Conservation (phyloP, 2,329 filamentous ascomycete genomes). For the Ceratocystis diversiconidia region DNA sequence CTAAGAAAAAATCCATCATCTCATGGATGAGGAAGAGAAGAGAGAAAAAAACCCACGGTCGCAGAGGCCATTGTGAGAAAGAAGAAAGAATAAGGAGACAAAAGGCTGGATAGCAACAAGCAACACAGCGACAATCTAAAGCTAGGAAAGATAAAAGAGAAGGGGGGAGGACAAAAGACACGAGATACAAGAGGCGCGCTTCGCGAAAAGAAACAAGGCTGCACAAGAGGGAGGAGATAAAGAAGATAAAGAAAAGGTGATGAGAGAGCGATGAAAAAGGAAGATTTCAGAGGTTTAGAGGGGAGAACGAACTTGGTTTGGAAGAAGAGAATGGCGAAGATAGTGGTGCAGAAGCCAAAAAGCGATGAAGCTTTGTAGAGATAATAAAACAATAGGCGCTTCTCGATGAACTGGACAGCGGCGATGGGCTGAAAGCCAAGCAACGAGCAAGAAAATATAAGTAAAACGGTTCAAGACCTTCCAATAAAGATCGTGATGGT, state of each 20-base stretch:
- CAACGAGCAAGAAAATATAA: background rate
- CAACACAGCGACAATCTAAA: conserved; percentile 6
- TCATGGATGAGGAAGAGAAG: conserved; percentile 12
- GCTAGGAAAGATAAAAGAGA: conserved; percentile 15
- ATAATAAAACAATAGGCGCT: background rate
- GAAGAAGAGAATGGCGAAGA: background rate
- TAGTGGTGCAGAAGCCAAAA: background rate
- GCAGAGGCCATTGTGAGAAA: conserved; percentile 1
- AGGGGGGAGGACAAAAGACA: conserved; percentile 16
- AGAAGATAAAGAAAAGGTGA: conserved; percentile 7
- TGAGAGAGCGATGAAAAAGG: conserved; percentile 7
- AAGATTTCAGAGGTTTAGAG: conserved; percentile 4
- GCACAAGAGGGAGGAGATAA: conserved; percentile 2
- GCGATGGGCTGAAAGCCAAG: background rate
- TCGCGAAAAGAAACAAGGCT: conserved; percentile 8
- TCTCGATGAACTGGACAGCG: background rate
- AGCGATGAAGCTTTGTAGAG: background rate
- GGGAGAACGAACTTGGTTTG: conserved; percentile 18
- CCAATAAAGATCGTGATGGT: background rate
- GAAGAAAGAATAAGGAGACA: conserved; percentile 6
- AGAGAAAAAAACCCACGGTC: background rate
- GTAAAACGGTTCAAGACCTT: background rate
- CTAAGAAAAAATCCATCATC: background rate
- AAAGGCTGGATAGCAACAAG: background rate
- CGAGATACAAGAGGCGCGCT: conserved; percentile 7